Base-by-base conservation (phyloP, 805 yeast genomes). In the Helenozyma baotianmanensis region DNA sequence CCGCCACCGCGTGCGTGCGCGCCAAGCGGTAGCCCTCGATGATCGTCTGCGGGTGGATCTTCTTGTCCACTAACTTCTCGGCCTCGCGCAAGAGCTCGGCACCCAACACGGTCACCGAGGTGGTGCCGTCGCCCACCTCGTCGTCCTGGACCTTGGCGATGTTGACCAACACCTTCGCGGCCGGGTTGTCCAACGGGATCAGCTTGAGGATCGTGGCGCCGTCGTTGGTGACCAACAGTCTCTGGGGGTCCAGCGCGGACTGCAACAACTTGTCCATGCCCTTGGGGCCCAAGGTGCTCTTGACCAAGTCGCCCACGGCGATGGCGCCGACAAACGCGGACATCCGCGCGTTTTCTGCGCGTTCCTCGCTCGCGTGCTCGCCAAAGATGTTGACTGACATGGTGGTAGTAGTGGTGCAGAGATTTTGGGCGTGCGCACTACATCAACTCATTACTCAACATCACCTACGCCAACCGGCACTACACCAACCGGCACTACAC, bases 111-210 rank as follows among this genome's bases (percentile, higher is more conserved):
- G 97, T 88, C 21, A 94, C 98, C 16, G 96, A 83, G 0, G 98
- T 90, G 25, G 99, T 92, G 47, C 99, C 99, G 56, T 92, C 97
- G 40, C 97, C 97, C 46, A 90, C 96, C 60, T 90, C 97, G 40
- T 94, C 96, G 59, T 92, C 99, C 68, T 92, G 99, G 14, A 94
- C 90, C 58, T 92, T 82, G 30, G 96, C 82, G 36, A 92, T 83
- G 56, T 94, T 95, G 21, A 94, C 98, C 45, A 92, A 69, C 35
- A 90, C 90, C 51, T 86, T 86, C 15, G 98, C 99, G 11, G 97
- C 97, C 8, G 97, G 97, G 51, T 92, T 90, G 56, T 89, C 96
- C 46, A 92, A 76, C 11, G 97, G 97, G 50, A 92, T 90, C 2
- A 95, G 74, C 53, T 89, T 88, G 45, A 92, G 68, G 44, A 92